phyloP scores from a whole-genome alignment of 2,329 filamentous ascomycete genomes.

The Teratosphaeria epicoccoides region DNA sequence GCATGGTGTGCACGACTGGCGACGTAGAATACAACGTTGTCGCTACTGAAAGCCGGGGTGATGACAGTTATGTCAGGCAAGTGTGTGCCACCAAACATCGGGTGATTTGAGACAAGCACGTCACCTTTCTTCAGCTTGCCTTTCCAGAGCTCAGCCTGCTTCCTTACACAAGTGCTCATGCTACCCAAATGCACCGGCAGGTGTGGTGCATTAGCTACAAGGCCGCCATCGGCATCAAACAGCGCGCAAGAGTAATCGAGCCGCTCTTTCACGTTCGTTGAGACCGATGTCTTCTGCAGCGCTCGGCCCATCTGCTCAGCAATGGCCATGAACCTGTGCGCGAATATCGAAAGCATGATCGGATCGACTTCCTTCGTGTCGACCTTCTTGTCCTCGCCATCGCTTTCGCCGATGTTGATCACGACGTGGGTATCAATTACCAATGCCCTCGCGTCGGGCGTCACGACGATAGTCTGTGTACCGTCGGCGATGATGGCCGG shows the following conservation, averaged over 20 bases:
- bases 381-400: constrained; percentile 38
- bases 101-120: constrained; percentile 75
- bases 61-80: constrained; percentile 73
- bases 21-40: constrained; percentile 71
- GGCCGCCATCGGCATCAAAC: constrained; percentile 63
- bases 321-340: constrained; percentile 75
- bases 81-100: constrained; percentile 75
- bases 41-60: constrained; percentile 65
- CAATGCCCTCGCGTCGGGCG: constrained; percentile 63
- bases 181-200: constrained; percentile 71
- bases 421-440: constrained; percentile 80
- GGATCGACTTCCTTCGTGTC: constrained; percentile 55
- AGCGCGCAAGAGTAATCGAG: constrained; percentile 76
- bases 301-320: constrained; percentile 76
- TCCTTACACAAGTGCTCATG: constrained; percentile 74
- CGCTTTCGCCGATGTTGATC: constrained; percentile 62
- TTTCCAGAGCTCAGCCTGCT: constrained; percentile 70
- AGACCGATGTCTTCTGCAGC: constrained; percentile 69
- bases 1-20: constrained; percentile 73
- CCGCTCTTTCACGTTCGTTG: constrained; percentile 71
- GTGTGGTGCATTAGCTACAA: constrained; percentile 71
- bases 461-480: constrained; percentile 85
- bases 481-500: constrained; percentile 81
- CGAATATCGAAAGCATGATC: constrained; percentile 68
- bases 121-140: constrained; percentile 68